Conservation (phyloP, 208 protist species). For the Crithidia sp. region DNA sequence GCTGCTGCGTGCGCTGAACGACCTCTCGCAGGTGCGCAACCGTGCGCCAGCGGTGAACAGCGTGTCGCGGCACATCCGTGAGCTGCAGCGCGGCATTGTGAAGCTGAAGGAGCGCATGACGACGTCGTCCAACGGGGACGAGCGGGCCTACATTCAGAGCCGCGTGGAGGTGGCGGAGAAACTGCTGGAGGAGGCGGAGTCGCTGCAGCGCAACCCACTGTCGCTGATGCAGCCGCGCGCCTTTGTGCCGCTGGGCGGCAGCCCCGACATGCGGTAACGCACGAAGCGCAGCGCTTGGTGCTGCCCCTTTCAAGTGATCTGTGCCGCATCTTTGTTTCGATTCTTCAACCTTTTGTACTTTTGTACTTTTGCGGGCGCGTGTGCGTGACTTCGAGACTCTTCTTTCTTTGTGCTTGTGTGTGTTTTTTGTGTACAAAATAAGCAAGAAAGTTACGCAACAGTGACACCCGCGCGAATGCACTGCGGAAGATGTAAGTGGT, state of each 20-base stretch:
- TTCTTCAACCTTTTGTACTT: too few species aligned
- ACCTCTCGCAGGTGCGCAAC: constrained; percentile 59
- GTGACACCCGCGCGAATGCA: too few species aligned
- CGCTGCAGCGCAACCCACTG: constrained; percentile 41
- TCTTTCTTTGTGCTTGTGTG: too few species aligned
- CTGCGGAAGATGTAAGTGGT: too few species aligned
- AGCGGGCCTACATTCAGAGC: constrained; percentile 53
- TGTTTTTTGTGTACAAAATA: too few species aligned
- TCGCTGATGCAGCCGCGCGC: constrained; percentile 29
- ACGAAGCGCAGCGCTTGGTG: too few species aligned
- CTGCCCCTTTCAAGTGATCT: not conserved
- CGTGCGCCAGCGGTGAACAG: constrained; percentile 54
- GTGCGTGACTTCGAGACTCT: too few species aligned
- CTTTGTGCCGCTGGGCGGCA: constrained; percentile 60
- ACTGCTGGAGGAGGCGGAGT: constrained; percentile 56
- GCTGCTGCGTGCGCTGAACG: constrained; percentile 57
- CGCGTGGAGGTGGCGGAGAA: constrained; percentile 48
- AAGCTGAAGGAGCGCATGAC: constrained; percentile 50
- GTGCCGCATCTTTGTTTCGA: not conserved
- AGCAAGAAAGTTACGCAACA: too few species aligned
- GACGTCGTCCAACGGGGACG: constrained; percentile 42
- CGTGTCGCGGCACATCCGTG: constrained; percentile 51
- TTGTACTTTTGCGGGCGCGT: too few species aligned
- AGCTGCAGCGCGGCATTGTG: constrained; percentile 61
- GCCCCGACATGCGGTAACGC: constrained; percentile 12